These are phyloP conservation scores for Lavandula angustifolia DNA, from an alignment of 257 asterid genomes.

Conservation along the genomic window DNA sequence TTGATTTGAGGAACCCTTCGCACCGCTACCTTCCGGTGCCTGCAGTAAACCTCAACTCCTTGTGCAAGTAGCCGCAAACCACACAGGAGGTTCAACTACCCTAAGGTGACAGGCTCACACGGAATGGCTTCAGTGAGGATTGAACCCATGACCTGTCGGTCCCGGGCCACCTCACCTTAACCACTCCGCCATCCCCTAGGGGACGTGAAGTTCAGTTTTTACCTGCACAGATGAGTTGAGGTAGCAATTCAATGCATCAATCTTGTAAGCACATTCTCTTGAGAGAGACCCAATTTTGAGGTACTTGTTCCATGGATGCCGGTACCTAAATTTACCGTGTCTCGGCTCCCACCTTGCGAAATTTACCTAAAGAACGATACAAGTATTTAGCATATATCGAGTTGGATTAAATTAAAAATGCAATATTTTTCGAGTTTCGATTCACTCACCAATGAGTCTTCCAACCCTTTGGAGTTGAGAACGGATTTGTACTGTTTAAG, in stretches of 20 bases:
- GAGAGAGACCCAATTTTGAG: slow-evolving; percentile 54
- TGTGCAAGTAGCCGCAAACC: too few relatives aligned
- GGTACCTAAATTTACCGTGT: slow-evolving; percentile 59
- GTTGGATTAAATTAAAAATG: not conserved
- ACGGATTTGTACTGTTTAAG: slow-evolving; percentile 42
- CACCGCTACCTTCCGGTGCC: too few relatives aligned
- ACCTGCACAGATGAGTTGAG: slow-evolving; percentile 42
- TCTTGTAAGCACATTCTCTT: slow-evolving; percentile 58
- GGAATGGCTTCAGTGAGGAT: too few relatives aligned
- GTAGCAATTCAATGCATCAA: slow-evolving; percentile 52
- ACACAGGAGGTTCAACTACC: too few relatives aligned
- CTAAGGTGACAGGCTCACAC: too few relatives aligned
- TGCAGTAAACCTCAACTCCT: too few relatives aligned
- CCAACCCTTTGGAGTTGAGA: slow-evolving; percentile 53
- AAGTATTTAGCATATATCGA: not conserved
- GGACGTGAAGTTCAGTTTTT: not conserved
- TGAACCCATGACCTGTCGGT: too few relatives aligned
- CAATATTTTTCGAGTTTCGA: not conserved
- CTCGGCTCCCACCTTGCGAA: slow-evolving; percentile 83
- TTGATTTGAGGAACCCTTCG: too few relatives aligned
- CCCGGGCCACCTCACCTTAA: too few relatives aligned
- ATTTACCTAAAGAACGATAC: slow-evolving; percentile 44
- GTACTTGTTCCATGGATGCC: slow-evolving; percentile 72
- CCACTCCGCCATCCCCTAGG: too few relatives aligned
- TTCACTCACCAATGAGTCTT: slow-evolving; percentile 53